Percentiles rank a stretch among this genome's conserved stretches.
phyloP scores from a whole-genome alignment of 768 basidiomycete genomes.

The Boletus barrowsii region DNA sequence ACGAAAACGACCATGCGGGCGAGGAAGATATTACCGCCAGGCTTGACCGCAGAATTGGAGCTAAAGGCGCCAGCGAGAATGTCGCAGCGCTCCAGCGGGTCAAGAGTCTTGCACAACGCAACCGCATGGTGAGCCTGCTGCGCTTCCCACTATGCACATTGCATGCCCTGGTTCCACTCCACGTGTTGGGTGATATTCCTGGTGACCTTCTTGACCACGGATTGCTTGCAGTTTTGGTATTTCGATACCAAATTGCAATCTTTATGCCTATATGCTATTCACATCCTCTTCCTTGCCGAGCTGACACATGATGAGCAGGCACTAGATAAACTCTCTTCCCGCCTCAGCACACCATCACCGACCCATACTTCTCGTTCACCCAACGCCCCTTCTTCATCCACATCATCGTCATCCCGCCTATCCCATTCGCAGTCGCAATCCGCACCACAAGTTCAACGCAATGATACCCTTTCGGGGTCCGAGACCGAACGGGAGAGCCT shows the following conservation, averaged over 20 bases:
- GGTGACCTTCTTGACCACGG: conserved; percentile 8
- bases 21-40: conserved; percentile 67
- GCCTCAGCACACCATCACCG: conserved; percentile 58
- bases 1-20: conserved; percentile 46
- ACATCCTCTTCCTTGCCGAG: not conserved
- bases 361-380: conserved; percentile 39
- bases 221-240: conserved; percentile 7
- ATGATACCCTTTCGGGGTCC: conserved; percentile 60
- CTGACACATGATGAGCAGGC: conserved; percentile 39
- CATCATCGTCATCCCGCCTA: conserved; percentile 34
- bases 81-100: conserved; percentile 62
- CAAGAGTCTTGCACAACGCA: conserved; percentile 66
- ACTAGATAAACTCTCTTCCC: conserved; percentile 64
- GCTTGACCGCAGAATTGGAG: conserved; percentile 37
- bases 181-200: conserved; percentile 29
- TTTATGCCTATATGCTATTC: conserved; percentile 20
- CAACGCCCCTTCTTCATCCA: conserved; percentile 32
- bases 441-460: conserved; percentile 25
- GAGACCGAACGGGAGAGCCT: conserved; percentile 76
- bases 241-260: conserved; percentile 2
- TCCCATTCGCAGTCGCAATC: conserved; percentile 32
- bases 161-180: conserved; percentile 28
- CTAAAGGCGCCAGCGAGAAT: conserved; percentile 49
- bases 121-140: conserved; percentile 58
- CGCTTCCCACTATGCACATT: conserved; percentile 22